These are phyloP conservation scores for Sisymbrium altissimum DNA, from an alignment of 345 rosid genomes.

Conservation along the genomic window DNA sequence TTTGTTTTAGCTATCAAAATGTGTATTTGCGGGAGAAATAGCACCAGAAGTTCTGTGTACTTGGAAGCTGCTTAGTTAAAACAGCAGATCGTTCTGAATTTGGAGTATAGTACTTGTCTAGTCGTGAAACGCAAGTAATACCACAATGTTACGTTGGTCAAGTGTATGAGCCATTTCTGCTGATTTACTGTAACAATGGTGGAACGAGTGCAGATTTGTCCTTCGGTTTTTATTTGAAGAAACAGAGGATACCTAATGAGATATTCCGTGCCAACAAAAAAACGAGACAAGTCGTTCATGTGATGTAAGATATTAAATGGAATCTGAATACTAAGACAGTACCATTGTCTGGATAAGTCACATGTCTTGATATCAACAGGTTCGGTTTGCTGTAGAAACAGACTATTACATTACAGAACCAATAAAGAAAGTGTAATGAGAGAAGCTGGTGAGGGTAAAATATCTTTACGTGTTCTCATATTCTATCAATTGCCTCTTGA, in stretches of 20 bases:
- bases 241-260: background rate
- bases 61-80: conserved; percentile 36
- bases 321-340: background rate
- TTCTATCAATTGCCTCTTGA: conserved; percentile 68
- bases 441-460: background rate
- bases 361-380: too few relatives aligned
- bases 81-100: background rate
- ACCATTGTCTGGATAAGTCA: conserved; percentile 58
- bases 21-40: conserved; percentile 50
- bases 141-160: conserved; percentile 48
- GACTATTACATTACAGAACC: too few relatives aligned
- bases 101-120: too few relatives aligned
- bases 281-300: background rate
- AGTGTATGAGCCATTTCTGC: conserved; percentile 31
- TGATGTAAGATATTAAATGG: background rate
- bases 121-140: background rate
- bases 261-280: background rate
- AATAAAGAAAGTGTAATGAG: background rate
- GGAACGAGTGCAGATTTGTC: conserved; percentile 35
- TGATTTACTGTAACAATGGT: conserved; percentile 37
- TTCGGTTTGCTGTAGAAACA: too few relatives aligned
- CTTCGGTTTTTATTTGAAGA: conserved; percentile 40
- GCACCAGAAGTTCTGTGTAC: conserved; percentile 49
- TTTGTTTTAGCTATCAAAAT: too few relatives aligned
- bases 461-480: too few relatives aligned